Percentiles rank a stretch among this genome's conserved stretches.
phyloP scores from a whole-genome alignment of 2,329 filamentous ascomycete genomes.

The Trichophyton rubrum region DNA sequence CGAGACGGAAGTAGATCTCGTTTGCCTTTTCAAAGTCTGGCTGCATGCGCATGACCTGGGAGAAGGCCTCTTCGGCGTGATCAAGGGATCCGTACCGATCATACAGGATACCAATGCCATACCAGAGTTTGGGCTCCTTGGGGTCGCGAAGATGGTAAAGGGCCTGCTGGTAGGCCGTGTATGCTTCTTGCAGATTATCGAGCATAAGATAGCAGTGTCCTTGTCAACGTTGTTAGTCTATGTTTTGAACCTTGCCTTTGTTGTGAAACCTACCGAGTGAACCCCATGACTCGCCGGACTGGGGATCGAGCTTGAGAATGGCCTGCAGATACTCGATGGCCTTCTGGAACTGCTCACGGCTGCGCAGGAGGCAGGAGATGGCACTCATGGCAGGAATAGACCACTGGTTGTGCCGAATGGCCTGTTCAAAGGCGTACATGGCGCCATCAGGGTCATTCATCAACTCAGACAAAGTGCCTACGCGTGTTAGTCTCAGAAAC shows the following conservation, averaged over 20 bases:
- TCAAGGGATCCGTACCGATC: constrained; percentile 93
- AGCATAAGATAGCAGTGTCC: constrained; percentile 99
- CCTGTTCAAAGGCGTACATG: constrained; percentile 80
- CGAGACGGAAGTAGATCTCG: constrained; percentile 94
- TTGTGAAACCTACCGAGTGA: constrained; percentile 58
- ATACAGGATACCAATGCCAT: constrained; percentile 94
- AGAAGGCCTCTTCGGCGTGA: constrained; percentile 95
- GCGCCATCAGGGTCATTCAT: constrained; percentile 82
- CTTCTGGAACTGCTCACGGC: constrained; percentile 84
- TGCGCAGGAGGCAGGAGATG: constrained; percentile 81
- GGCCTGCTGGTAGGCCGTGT: constrained; percentile 91
- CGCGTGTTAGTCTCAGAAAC: constrained; percentile 20
- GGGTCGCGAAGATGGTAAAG: constrained; percentile 85
- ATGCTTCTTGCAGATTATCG: constrained; percentile 93
- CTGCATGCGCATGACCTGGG: constrained; percentile 97
- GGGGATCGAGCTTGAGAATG: constrained; percentile 76
- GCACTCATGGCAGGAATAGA: constrained; percentile 88
- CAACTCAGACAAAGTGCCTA: constrained; percentile 75
- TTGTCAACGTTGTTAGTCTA: constrained; percentile 24
- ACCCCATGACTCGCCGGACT: constrained; percentile 92
- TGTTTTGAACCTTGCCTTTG: background rate
- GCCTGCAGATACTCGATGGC: constrained; percentile 86
- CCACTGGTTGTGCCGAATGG: constrained; percentile 72
- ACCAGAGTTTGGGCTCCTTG: constrained; percentile 97
- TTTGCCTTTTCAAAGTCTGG: constrained; percentile 97